Evolutionary conservation across 2,329 filamentous ascomycete genomes (phyloP), one percentile per base, ranked within the genome.

Genomic region (Alternaria hordeiaustralica): DNA sequence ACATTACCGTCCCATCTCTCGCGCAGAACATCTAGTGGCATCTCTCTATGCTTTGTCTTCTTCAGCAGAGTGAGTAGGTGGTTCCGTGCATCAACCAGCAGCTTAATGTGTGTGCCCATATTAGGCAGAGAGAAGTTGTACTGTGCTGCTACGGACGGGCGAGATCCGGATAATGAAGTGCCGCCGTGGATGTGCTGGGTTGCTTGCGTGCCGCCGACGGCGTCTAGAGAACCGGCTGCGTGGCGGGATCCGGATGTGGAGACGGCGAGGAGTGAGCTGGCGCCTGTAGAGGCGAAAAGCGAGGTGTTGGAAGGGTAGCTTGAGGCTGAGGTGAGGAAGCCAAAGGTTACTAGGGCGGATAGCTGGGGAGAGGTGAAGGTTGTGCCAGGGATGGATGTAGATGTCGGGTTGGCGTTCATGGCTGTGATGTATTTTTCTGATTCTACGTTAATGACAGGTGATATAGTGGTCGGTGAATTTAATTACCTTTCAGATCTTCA

Each of bases 1-100:
- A 87, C 79, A 5, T 89, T 89, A 12, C 90, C 91, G 66, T 93
- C 88, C 87, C 92, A 94, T 55, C 88, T 85, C 77, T 93, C 90
- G 43, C 84, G 83, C 43, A 94, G 81, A 68, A 88, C 80, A 43
- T 82, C 80, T 77, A 90, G 85, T 1, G 90, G 88, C 30, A 86
- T 86, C 79, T 93, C 90, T 47, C 86, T 85, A 78, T 86, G 88
- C 58, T 84, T 85, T 12, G 87, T 87, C 41, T 82, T 79, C 75
- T 87, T 87, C 26, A 94, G 78, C 30, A 92, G 79, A 6, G 82
- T 81, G 1, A 88, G 77, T 0, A 94, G 79, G 77, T 92, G 90
- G 23, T 84, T 84, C 13, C 91, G 84, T 2, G 88, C 87, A 33
- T 83, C 84, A 20, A 87, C 84, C 0, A 90, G 82, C 4, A 94